Conservation (phyloP, 2,329 filamentous ascomycete species). For the Phoma sp. region DNA sequence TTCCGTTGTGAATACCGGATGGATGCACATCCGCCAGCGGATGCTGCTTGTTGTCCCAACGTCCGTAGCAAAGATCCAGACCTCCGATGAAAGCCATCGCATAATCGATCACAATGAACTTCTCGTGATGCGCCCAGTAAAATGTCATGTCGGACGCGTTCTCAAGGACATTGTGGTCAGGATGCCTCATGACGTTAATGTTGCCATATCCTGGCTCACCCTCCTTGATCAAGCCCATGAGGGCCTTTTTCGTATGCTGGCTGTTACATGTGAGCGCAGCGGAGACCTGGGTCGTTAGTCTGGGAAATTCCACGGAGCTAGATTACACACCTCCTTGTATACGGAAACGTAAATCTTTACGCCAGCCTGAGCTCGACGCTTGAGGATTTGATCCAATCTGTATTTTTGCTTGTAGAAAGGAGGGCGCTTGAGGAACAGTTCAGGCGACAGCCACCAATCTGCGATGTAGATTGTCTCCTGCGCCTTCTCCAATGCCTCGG, state of each 20-base stretch:
- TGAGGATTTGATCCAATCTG: slow-evolving; percentile 84
- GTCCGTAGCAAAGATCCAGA: slow-evolving; percentile 91
- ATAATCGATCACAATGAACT: slow-evolving; percentile 95
- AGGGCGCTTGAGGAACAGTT: slow-evolving; percentile 83
- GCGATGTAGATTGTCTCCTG: slow-evolving; percentile 94
- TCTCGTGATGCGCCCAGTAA: slow-evolving; percentile 98
- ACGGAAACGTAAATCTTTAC: slow-evolving; percentile 95
- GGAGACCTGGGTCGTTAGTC: slow-evolving; percentile 37
- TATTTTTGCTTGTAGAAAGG: slow-evolving; percentile 83
- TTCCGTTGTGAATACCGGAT: slow-evolving; percentile 76
- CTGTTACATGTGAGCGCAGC: slow-evolving; percentile 83
- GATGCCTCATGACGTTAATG: slow-evolving; percentile 87
- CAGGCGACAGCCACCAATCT: slow-evolving; percentile 96
- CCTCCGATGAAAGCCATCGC: slow-evolving; percentile 90
- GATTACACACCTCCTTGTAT: slow-evolving; percentile 74
- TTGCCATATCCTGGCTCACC: slow-evolving; percentile 84
- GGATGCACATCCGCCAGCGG: slow-evolving; percentile 87
- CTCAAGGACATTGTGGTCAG: slow-evolving; percentile 93
- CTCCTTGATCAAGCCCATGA: slow-evolving; percentile 80
- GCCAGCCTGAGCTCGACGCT: slow-evolving; percentile 85
- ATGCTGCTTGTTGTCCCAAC: slow-evolving; percentile 90
- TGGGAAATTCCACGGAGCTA: too few species aligned
- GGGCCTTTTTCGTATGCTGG: slow-evolving; percentile 85
- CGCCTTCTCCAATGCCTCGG: slow-evolving; percentile 84
- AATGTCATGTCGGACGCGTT: slow-evolving; percentile 96